These are phyloP conservation scores for Penicillium daleae DNA, from an alignment of 495 filamentous ascomycete species.

Conservation along the genomic window DNA sequence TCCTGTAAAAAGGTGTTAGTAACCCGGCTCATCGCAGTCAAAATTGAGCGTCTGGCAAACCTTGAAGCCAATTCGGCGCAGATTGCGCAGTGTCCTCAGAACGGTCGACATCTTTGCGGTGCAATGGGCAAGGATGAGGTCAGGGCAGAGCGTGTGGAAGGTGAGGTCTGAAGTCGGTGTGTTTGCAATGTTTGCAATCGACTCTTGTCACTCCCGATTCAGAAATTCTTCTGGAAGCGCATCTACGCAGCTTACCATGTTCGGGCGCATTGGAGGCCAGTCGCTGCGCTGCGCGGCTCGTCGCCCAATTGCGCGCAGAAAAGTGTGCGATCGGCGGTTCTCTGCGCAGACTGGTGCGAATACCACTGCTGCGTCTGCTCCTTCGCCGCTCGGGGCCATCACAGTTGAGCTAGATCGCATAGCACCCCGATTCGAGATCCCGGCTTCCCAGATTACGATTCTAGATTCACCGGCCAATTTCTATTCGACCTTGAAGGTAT, in stretches of 20 bases:
- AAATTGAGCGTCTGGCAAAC: constrained; percentile 46
- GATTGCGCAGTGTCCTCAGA: constrained; percentile 79
- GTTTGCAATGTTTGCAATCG: constrained; percentile 50
- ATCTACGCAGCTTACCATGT: constrained; percentile 36
- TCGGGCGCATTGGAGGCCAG: constrained; percentile 47
- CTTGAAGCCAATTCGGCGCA: constrained; percentile 86
- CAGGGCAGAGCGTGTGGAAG: constrained; percentile 21
- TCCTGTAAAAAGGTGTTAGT: constrained; percentile 62
- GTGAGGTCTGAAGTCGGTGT: constrained; percentile 27
- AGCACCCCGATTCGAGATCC: constrained; percentile 84
- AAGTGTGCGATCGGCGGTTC: constrained; percentile 44
- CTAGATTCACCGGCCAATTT: constrained; percentile 80
- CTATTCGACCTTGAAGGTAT: constrained; percentile 85
- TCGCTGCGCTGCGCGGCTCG: constrained; percentile 40
- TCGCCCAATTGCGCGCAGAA: constrained; percentile 36
- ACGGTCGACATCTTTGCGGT: constrained; percentile 83
- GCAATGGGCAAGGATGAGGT: constrained; percentile 25
- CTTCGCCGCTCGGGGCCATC: constrained; percentile 57
- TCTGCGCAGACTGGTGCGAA: constrained; percentile 38
- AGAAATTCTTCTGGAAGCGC: constrained; percentile 21
- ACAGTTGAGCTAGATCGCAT: constrained; percentile 84
- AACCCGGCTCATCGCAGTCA: neutral
- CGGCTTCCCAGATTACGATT: constrained; percentile 78
- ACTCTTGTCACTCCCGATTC: constrained; percentile 22
- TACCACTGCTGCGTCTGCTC: constrained; percentile 33